Evolutionary conservation across 225 moss, liverwort and hornwort genomes (phyloP).

Genomic region (Antitrichia curtipendula): DNA sequence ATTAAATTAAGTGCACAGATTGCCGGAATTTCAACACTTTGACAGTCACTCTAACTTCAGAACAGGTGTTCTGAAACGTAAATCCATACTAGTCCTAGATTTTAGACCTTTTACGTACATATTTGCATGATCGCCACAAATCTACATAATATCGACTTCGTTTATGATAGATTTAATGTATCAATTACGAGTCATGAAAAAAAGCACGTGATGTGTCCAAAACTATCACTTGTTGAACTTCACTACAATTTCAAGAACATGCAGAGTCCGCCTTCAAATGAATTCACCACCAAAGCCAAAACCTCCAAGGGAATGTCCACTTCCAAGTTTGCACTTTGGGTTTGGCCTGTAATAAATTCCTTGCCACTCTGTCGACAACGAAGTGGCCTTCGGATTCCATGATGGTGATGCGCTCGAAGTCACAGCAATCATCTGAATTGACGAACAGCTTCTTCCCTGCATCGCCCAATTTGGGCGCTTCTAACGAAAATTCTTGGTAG

Average conservation of each 20-base stretch:
- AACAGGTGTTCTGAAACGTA: neutral
- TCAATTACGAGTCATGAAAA: no score
- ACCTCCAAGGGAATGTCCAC: neutral
- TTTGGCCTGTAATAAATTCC: neutral
- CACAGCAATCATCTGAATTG: constrained; percentile 2
- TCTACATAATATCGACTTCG: neutral
- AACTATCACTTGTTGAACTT: neutral
- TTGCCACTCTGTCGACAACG: neutral
- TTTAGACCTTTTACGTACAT: neutral
- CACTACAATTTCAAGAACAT: no score
- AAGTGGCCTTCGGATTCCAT: neutral
- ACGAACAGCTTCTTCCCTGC: neutral
- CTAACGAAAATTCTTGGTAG: neutral
- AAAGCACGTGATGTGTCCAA: neutral
- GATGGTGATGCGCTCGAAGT: constrained; percentile 1
- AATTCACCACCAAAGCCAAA: neutral
- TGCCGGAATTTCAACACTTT: neutral
- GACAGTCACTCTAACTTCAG: neutral
- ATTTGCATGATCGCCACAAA: neutral
- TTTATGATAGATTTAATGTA: no score
- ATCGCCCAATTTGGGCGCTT: neutral
- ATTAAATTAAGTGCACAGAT: neutral
- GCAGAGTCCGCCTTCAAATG: neutral
- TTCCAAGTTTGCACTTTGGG: neutral
- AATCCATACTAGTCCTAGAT: neutral